Evolutionary conservation across 306 rosid genomes (phyloP), one percentile per base, ranked within the genome.

Genomic region (Macrotyloma uniflorum): DNA sequence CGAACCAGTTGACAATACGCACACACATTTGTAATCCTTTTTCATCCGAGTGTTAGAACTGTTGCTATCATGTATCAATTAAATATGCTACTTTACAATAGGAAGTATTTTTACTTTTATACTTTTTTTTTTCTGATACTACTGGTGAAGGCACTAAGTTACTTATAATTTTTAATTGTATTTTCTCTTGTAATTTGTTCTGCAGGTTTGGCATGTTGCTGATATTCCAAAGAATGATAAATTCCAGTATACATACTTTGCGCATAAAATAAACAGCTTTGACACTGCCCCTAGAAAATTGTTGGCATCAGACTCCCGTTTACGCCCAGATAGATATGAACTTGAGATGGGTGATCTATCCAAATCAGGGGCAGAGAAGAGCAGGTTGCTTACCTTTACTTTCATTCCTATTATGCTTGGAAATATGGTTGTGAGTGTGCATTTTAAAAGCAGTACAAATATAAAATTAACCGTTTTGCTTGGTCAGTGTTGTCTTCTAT

Each of bases 141-240:
- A 53, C 19, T 19, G 50, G 72, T 38, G 63, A 67, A 18, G 16
- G 26, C 43, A 35, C 15, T 67, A 24, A 36, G 67, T 61, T 28
- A 32, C 1, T 7, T 61, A 59, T 30, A 15, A 26, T 28, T 58
- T 19, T 16, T 53, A 53, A 40, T 69, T 55, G 18, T 59, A 75
- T 63, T 75, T 79, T 74, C 49, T 80, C 22, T 45, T 50, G 32
- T 36, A 30, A 57, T 72, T 80, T 65, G 12, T 49, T 59, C 46
- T 85, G 86, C 93, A 94, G 98, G 96, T 86, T 83, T 94, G 97
- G 97, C 93, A 86, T 82, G 83, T 94, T 59, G 97, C 98, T 54
- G 96, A 86, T 73, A 76, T 79, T 75, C 97, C 98, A 45, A 50
- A 63, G 32, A 83, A 89, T 45, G 97, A 94, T 86, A 88, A 90